These are phyloP conservation scores for Akanthomyces muscarius DNA, from an alignment of 2,329 filamentous ascomycete genomes.

Conservation along the genomic window DNA sequence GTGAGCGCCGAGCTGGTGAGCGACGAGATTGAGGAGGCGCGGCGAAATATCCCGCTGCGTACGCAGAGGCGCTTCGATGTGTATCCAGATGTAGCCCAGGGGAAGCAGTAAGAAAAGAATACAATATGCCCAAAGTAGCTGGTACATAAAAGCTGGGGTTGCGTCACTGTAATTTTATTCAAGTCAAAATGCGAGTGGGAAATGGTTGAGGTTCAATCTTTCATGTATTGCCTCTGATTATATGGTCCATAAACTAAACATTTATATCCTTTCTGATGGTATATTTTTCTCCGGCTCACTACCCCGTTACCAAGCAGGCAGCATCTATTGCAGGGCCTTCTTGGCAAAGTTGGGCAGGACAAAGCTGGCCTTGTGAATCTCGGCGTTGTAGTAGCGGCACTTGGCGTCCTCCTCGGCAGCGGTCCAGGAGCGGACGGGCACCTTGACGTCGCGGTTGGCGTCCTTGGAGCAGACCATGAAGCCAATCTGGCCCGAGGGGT, in stretches of 20 bases:
- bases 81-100: conserved; percentile 80
- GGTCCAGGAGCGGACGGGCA: conserved; percentile 76
- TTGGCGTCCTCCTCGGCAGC: conserved; percentile 86
- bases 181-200: background rate
- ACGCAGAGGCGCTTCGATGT: conserved; percentile 89
- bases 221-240: background rate
- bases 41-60: conserved; percentile 79
- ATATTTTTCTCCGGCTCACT: background rate
- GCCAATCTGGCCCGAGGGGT: conserved; percentile 97
- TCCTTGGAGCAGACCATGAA: conserved; percentile 99
- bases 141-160: background rate
- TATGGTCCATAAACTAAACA: background rate
- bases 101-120: conserved; percentile 19
- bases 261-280: background rate
- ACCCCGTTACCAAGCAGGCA: background rate
- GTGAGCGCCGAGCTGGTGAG: conserved; percentile 68
- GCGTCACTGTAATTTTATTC: background rate
- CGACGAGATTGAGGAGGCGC: conserved; percentile 66
- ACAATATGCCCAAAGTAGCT: background rate
- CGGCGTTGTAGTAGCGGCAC: conserved; percentile 95
- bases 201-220: background rate
- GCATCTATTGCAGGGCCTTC: conserved; percentile 59
- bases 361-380: conserved; percentile 94
- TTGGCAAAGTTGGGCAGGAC: conserved; percentile 90
- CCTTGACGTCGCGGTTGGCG: conserved; percentile 73